Conservation (phyloP, 495 filamentous ascomycete species). For the Penicillium chermesinum region DNA sequence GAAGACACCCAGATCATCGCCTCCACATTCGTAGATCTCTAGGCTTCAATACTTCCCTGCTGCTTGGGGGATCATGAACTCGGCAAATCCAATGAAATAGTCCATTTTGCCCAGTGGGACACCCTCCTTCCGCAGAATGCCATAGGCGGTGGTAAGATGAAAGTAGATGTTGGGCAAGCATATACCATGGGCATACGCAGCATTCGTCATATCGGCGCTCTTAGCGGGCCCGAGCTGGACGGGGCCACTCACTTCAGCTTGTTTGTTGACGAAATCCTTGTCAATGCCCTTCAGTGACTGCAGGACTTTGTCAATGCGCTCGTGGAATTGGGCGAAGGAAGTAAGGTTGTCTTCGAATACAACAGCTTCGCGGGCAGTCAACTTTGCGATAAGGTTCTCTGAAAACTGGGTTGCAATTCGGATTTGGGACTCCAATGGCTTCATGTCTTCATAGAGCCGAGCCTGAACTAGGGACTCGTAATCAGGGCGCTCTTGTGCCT, state of each 20-base stretch:
- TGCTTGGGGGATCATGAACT: not conserved
- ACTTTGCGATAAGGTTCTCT: slow-evolving; percentile 26
- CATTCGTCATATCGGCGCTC: slow-evolving; percentile 12
- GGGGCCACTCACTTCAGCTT: slow-evolving; percentile 9
- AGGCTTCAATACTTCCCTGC: not conserved
- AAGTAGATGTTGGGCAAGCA: slow-evolving; percentile 55
- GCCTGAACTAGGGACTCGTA: slow-evolving; percentile 17
- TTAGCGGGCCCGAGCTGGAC: slow-evolving; percentile 9
- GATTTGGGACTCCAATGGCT: slow-evolving; percentile 43
- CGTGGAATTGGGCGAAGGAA: slow-evolving; percentile 36
- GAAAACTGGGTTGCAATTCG: slow-evolving; percentile 32
- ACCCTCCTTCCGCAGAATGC: slow-evolving; percentile 51
- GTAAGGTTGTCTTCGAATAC: slow-evolving; percentile 29
- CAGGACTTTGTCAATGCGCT: slow-evolving; percentile 37
- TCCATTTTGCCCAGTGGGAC: slow-evolving; percentile 48
- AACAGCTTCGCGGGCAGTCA: slow-evolving; percentile 28
- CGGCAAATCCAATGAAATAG: slow-evolving; percentile 28
- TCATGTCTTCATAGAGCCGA: slow-evolving; percentile 44
- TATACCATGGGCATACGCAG: slow-evolving; percentile 33
- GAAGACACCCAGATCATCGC: too few relatives aligned
- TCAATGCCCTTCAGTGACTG: slow-evolving; percentile 35
- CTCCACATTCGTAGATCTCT: too few relatives aligned
- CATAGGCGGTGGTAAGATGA: slow-evolving; percentile 53
- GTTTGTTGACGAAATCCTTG: slow-evolving; percentile 30
- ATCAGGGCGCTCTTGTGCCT: slow-evolving; percentile 20